Conservation (phyloP, 176 grass and related monocot genomes). For the Zizania latifolia region DNA sequence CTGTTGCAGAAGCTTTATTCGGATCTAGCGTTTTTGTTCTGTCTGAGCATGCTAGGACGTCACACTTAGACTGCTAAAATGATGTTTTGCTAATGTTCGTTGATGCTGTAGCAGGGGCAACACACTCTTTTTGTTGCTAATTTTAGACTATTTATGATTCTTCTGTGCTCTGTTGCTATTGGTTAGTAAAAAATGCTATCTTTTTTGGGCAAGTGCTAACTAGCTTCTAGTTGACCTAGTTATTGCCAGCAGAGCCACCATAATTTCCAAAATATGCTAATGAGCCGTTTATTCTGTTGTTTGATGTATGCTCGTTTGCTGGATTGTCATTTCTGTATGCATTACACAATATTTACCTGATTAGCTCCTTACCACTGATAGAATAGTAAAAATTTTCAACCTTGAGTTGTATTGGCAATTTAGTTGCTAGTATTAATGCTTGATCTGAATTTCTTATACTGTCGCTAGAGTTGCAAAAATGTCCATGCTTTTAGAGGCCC, state of each 20-base stretch:
- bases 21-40: constrained; percentile 20
- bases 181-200: neutral
- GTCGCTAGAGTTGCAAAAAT: too few species aligned
- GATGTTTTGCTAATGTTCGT: neutral
- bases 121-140: neutral
- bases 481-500: neutral
- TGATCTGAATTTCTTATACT: neutral
- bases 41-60: neutral
- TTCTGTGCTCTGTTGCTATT: neutral
- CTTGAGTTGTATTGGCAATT: neutral
- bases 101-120: constrained; percentile 3
- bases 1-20: neutral
- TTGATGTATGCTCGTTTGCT: neutral
- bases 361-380: neutral
- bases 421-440: neutral
- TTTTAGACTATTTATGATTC: constrained; percentile 23
- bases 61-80: neutral
- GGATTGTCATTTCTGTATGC: neutral
- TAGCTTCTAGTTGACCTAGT: neutral
- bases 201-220: neutral
- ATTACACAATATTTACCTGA: neutral
- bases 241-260: neutral
- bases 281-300: neutral
- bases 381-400: neutral
- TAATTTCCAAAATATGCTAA: neutral